phyloP scores from a whole-genome alignment of 1,139 yeast genomes.

The Lodderomyces orthopsilosis region DNA sequence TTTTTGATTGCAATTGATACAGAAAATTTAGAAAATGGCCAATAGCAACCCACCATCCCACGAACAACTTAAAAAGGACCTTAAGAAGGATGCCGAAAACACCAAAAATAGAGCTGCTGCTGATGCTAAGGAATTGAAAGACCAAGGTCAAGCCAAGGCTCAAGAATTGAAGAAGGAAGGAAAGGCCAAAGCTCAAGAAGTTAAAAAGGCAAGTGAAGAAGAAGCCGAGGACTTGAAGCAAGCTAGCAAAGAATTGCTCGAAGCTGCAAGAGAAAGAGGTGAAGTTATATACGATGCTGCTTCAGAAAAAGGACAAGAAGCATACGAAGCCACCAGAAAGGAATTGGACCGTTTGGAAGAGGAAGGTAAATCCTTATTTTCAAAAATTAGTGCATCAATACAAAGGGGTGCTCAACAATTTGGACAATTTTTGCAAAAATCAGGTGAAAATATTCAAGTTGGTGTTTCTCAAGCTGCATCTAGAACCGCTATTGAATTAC shows the following conservation, averaged over 20 bases:
- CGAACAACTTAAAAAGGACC: slow-evolving; percentile 24
- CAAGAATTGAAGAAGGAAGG: slow-evolving; percentile 16
- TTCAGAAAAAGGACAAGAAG: slow-evolving; percentile 13
- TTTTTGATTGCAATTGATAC: background rate
- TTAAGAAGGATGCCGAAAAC: slow-evolving; percentile 23
- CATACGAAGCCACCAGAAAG: slow-evolving; percentile 16
- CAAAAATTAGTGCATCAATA: slow-evolving; percentile 15
- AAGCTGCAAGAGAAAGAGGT: slow-evolving; percentile 11
- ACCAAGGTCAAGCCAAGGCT: slow-evolving; percentile 12
- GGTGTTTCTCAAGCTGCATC: slow-evolving; percentile 13
- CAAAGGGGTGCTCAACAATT: slow-evolving; percentile 7
- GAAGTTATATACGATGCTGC: slow-evolving; percentile 17
- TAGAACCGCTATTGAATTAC: slow-evolving; percentile 38
- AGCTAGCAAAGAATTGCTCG: slow-evolving; percentile 7
- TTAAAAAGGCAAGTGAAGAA: slow-evolving; percentile 18
- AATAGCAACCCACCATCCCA: slow-evolving; percentile 22
- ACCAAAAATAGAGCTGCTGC: slow-evolving; percentile 19
- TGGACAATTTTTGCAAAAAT: slow-evolving; percentile 12
- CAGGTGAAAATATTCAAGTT: slow-evolving; percentile 12
- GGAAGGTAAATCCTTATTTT: slow-evolving; percentile 22
- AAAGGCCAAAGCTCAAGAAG: slow-evolving; percentile 11
- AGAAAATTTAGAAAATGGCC: slow-evolving; percentile 6
- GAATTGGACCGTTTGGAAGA: slow-evolving; percentile 28
- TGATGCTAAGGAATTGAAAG: slow-evolving; percentile 9
- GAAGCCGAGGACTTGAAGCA: slow-evolving; percentile 13